A percentile compares a stretch with the other conserved stretches of the same genome.
Conservation (phyloP, 352 stramenopile species). For the Globisporangium mamillatum region DNA sequence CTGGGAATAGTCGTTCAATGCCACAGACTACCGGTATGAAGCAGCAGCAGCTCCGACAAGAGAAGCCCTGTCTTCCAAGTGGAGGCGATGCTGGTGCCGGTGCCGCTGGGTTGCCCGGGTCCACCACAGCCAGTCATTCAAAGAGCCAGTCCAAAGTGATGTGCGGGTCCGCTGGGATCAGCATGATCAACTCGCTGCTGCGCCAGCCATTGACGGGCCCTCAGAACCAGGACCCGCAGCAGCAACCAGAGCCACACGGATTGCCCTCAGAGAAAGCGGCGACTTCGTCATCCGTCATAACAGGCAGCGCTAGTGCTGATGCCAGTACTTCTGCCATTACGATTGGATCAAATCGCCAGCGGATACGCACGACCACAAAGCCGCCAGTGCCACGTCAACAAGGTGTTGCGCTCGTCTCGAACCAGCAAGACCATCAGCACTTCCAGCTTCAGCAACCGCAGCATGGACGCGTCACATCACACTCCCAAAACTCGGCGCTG, state of each 20-base stretch:
- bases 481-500: not conserved
- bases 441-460: not conserved
- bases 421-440: slow-evolving; percentile 9
- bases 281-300: not conserved
- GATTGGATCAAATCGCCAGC: slow-evolving; percentile 49
- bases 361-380: slow-evolving; percentile 49
- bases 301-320: not conserved
- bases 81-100: not conserved
- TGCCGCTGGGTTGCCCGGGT: not conserved
- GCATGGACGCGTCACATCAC: not conserved
- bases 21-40: not conserved
- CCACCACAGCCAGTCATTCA: not conserved
- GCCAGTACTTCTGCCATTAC: slow-evolving; percentile 17
- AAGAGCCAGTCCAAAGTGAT: slow-evolving; percentile 18
- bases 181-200: slow-evolving; percentile 44
- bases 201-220: slow-evolving; percentile 21
- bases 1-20: not conserved
- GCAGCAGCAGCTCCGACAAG: slow-evolving; percentile 8
- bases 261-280: not conserved
- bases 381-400: slow-evolving; percentile 52
- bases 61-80: not conserved
- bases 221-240: slow-evolving; percentile 16
- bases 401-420: slow-evolving; percentile 7
- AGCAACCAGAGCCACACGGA: not conserved
- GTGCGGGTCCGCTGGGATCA: slow-evolving; percentile 34